These are phyloP conservation scores for Colletotrichum endophyticum DNA, from an alignment of 2,329 filamentous ascomycete genomes.

Conservation along the genomic window DNA sequence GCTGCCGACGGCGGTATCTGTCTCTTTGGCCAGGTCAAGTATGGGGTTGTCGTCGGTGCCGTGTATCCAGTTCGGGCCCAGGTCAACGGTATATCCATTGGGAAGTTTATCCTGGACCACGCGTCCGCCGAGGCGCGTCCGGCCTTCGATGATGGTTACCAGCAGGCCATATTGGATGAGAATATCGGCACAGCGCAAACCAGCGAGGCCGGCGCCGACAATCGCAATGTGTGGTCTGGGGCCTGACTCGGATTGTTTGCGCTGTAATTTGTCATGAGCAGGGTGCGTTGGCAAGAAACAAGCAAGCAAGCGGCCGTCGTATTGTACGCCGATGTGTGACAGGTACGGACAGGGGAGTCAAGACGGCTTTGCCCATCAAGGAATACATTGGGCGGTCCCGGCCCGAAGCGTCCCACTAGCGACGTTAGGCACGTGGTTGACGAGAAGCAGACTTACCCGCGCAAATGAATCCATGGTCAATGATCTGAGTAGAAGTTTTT, in stretches of 20 bases:
- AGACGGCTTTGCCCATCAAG: not conserved
- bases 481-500: conserved; percentile 29
- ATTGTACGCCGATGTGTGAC: not conserved
- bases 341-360: not conserved
- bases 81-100: conserved; percentile 56
- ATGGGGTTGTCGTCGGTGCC: conserved; percentile 76
- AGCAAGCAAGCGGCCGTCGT: not conserved
- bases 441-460: conserved; percentile 35
- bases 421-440: conserved; percentile 18
- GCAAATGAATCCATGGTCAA: conserved; percentile 36
- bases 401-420: not conserved
- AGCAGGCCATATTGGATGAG: conserved; percentile 67
- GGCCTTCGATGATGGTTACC: conserved; percentile 73
- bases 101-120: conserved; percentile 56
- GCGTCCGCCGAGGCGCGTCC: conserved; percentile 70
- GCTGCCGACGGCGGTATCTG: conserved; percentile 52
- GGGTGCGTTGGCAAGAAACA: not conserved
- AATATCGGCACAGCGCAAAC: conserved; percentile 73
- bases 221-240: conserved; percentile 63
- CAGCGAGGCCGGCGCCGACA: conserved; percentile 74
- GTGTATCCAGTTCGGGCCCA: conserved; percentile 83
- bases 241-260: conserved; percentile 18
- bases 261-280: conserved; percentile 16
- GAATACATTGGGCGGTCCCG: not conserved
- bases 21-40: conserved; percentile 67